Percentiles rank a stretch among this genome's conserved stretches.
These are phyloP conservation scores for Echium plantagineum DNA, from an alignment of 257 asterid genomes.

Conservation along the genomic window DNA sequence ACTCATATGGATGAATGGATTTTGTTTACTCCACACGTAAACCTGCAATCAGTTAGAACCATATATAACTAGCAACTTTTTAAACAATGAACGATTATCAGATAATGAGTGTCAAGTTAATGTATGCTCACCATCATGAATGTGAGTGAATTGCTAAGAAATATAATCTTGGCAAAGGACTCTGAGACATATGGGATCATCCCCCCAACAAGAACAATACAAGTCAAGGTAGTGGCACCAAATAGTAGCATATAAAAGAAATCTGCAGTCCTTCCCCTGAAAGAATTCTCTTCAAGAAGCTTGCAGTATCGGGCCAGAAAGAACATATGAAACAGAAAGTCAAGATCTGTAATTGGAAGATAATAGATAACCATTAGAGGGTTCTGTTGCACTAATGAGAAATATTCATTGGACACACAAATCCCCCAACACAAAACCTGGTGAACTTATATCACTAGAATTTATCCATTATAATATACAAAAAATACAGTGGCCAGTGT, in stretches of 20 bases:
- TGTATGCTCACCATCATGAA: conserved; percentile 88
- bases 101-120: neutral
- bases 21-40: conserved; percentile 99
- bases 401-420: too few relatives aligned
- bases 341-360: conserved; percentile 59
- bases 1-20: conserved; percentile 95
- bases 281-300: conserved; percentile 95
- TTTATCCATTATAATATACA: too few relatives aligned
- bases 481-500: neutral
- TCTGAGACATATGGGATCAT: conserved; percentile 95
- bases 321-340: conserved; percentile 99
- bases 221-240: conserved; percentile 89
- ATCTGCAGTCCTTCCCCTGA: conserved; percentile 95
- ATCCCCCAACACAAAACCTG: too few relatives aligned
- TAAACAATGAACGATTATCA: conserved; percentile 1
- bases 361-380: neutral
- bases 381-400: neutral
- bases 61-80: conserved; percentile 2
- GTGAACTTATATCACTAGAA: too few relatives aligned
- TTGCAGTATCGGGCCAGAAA: conserved; percentile 98
- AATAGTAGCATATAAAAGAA: conserved; percentile 92
- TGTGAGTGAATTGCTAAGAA: conserved; percentile 97
- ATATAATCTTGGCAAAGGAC: conserved; percentile 86
- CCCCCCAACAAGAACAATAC: conserved; percentile 86
- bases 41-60: conserved; percentile 35